Base-by-base conservation (phyloP, 805 yeast species). In the Candida succiphila region DNA sequence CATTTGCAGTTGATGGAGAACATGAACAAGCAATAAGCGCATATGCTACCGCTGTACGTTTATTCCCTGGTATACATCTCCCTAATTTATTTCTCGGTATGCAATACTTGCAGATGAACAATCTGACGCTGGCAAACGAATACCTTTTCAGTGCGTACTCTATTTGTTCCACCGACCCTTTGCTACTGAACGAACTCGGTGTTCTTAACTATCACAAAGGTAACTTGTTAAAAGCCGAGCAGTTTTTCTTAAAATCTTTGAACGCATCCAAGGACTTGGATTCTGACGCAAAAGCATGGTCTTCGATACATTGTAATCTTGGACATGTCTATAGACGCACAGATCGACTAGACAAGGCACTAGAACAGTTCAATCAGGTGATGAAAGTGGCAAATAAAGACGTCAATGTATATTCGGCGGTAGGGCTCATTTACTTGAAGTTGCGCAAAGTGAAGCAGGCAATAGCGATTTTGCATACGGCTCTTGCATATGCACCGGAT, bases 21-120 rank as follows among this genome's bases (percentile, higher is more conserved):
- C 96, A 92, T 54, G 99, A 92, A 54, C 97, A 92, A 56, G 97
- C 97, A 2, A 81, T 92, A 17, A 81, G 96, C 36, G 97, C 97
- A 0, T 92, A 88, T 56, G 88, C 97, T 2, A 88, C 95, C 10
- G 96, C 96, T 0, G 86, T 95, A 1, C 64, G 96, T 40, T 67
- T 88, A 28, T 92, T 92, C 48, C 87, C 88, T 0, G 94, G 95
- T 1, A 78, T 88, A 4, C 96, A 92, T 53, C 59, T 88, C 30
- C 97, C 98, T 2, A 76, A 82, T 48, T 60, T 92, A 38, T 89
- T 84, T 47, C 63, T 92, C 26, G 99, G 98, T 1, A 92, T 92
- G 96, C 97, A 92, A 60, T 89, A 92, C 54, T 60, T 87, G 45
- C 87, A 85, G 38, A 81, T 89, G 77, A 80, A 78, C 52, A 87